Conservation (phyloP, 495 filamentous ascomycete genomes). For the Xylaria acuta region DNA sequence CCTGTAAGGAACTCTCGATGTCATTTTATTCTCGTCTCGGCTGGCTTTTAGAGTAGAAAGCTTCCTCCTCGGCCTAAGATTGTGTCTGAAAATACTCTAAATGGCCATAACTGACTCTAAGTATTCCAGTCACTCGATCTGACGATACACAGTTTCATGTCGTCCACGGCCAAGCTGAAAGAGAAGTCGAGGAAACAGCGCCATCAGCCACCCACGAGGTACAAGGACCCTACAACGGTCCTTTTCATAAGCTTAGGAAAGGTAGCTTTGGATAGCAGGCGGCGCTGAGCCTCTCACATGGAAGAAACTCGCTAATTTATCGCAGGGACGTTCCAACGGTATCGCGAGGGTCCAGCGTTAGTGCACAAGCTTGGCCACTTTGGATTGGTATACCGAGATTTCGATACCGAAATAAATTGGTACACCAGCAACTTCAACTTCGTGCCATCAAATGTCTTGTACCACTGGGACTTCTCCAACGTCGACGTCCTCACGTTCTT, state of each 20-base stretch:
- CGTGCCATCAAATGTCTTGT: conserved; percentile 43
- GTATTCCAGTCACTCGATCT: conserved; percentile 40
- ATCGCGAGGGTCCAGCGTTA: conserved; percentile 52
- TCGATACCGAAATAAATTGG: conserved; percentile 53
- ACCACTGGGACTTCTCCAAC: conserved; percentile 24
- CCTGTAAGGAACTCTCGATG: conserved; percentile 17
- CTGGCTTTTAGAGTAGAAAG: not conserved
- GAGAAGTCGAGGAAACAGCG: not conserved
- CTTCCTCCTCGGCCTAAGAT: not conserved
- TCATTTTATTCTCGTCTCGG: not conserved
- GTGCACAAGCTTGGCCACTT: conserved; percentile 69
- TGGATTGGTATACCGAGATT: conserved; percentile 59
- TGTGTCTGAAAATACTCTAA: not conserved
- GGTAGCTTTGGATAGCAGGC: not conserved
- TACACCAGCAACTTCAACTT: conserved; percentile 67
- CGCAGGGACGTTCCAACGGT: conserved; percentile 24
- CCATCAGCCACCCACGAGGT: conserved; percentile 25
- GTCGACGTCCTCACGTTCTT: conserved; percentile 29
- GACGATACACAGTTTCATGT: conserved; percentile 53
- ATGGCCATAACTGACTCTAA: not conserved
- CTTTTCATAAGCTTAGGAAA: conserved; percentile 28
- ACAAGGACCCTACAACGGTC: conserved; percentile 27
- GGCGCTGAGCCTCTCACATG: not conserved
- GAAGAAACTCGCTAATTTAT: not conserved
- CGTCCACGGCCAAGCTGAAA: conserved; percentile 48